Evolutionary conservation across 352 stramenopile species (phyloP), one percentile per base, ranked within the genome.

Genomic region (Phytophthora rubi): DNA sequence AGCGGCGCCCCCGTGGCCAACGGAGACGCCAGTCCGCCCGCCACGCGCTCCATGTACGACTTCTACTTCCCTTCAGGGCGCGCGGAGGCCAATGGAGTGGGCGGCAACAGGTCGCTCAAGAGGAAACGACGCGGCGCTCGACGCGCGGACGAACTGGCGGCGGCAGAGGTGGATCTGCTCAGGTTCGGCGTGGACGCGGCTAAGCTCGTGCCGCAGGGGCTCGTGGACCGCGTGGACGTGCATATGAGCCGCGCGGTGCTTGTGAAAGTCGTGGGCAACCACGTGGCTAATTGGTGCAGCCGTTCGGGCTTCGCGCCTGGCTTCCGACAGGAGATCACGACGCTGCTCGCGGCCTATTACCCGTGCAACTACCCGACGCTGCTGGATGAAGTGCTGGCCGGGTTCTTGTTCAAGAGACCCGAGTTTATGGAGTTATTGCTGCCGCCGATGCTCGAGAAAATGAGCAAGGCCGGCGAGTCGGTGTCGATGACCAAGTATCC

Each of bases 151-250:
- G 76, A 74, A 49, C 21, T 48, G 23, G 59, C 48, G 3, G 62
- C 56, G 0, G 30, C 56, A 1, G 60, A 88, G 10, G 74, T 91
- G 39, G 84, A 92, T 62, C 59, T 90, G 62, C 64, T 91, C 32
- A 58, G 81, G 2, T 93, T 92, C 68, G 83, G 83, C n/a, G 84
- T 95, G 6, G 86, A 95, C 59, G 68, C 72, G 28, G 73, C 83
- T 47, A 93, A 93, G 59, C 76, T 96, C 16, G 85, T 96, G 10
- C 89, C 89, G 0, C 88, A 94, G 39, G 89, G 89, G 13, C 85
- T 96, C 28, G 88, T 94, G 2, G 88, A 96, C 52, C 83, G 84
- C n/a, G 85, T 96, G 26, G 89, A 96, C 58, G 67, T 70, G 1
- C 76, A 83, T 59, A 81, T 94, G 64, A 83, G 75, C 44, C 78